These are phyloP conservation scores for Escallonia herrerae DNA, from an alignment of 129 eudicot genomes.

Conservation along the genomic window DNA sequence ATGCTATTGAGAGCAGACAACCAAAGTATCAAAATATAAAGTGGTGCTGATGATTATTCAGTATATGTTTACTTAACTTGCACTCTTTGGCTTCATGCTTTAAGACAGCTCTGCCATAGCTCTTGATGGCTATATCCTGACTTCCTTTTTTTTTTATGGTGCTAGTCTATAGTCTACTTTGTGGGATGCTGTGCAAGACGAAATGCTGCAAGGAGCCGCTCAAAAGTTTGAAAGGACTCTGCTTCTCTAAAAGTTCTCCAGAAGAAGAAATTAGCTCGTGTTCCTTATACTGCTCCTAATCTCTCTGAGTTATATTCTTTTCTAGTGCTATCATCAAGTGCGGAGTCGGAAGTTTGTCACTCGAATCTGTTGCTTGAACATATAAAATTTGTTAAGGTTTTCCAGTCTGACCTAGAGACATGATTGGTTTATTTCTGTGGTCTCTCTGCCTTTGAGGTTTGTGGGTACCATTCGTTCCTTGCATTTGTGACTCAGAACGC, in stretches of 20 bases:
- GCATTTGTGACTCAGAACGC: background rate
- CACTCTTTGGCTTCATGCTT: background rate
- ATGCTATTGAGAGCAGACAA: background rate
- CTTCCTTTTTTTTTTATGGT: slow-evolving; percentile 8
- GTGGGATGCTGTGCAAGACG: slow-evolving; percentile 92
- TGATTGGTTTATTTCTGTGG: background rate
- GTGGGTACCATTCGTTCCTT: background rate
- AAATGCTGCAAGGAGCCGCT: slow-evolving; percentile 52
- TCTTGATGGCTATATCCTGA: background rate
- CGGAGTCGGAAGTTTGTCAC: background rate
- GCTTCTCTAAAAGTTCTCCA: background rate
- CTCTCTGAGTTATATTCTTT: slow-evolving; percentile 1
- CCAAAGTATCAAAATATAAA: too few relatives aligned
- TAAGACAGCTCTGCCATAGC: too few relatives aligned
- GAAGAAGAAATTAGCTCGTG: background rate
- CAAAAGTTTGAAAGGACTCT: slow-evolving; percentile 45
- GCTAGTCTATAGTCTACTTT: slow-evolving; percentile 69
- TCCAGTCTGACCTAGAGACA: background rate
- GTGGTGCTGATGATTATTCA: too few relatives aligned
- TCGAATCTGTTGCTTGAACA: background rate
- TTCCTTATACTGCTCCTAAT: background rate
- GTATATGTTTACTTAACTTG: background rate
- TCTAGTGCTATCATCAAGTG: background rate
- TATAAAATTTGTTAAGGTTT: slow-evolving; percentile 1
- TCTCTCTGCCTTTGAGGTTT: background rate